Base-by-base conservation (phyloP, 768 basidiomycete species). In the Rossbeevera mucosa region DNA sequence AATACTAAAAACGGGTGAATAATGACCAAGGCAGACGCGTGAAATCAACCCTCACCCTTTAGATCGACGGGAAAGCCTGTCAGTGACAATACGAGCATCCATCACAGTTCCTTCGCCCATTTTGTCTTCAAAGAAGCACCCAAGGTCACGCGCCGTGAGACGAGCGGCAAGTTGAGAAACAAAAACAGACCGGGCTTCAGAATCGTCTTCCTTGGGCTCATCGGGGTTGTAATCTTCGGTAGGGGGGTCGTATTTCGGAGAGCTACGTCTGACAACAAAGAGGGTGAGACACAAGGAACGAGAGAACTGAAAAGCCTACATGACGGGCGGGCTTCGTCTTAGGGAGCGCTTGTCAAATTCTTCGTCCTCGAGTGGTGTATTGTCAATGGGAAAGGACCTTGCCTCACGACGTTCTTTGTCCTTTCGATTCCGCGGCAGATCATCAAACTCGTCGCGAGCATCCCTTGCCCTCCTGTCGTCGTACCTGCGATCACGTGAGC, bases 111-210 rank as follows among this genome's bases (percentile, higher is more conserved):
- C 86, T 74, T 93, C 90, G 20, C 94, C 95, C 42, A 97, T 78
- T 68, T 94, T 91, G 67, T 95, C 90, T 76, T 98, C 95, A 66
- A 99, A 98, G 77, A 99, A 99, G 74, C 94, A 91, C 59, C 94
- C 94, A 72, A 99, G 77, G 76, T 99, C 96, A 68, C 93, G 85
- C 62, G 94, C 93, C 53, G 94, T 97, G 68, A 98, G 83, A 65
- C 93, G 87, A 56, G 94, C 93, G 63, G 96, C 92, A 68, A 99
- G 85, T 74, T 98, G 96, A 63, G 94, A 95, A 67, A 96, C 93
- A 74, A 98, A 98, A 60, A 97, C 92, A 63, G 96, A 97, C 71
- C 96, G 88, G 65, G 91, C 88, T 83, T 98, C 96, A 51, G 92
- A 94, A 66, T 98, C 95, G 67, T 97, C 93, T 71, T 94, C 91